Conservation (phyloP, 768 basidiomycete genomes). For the Tubosaeta brunneosetosa region DNA sequence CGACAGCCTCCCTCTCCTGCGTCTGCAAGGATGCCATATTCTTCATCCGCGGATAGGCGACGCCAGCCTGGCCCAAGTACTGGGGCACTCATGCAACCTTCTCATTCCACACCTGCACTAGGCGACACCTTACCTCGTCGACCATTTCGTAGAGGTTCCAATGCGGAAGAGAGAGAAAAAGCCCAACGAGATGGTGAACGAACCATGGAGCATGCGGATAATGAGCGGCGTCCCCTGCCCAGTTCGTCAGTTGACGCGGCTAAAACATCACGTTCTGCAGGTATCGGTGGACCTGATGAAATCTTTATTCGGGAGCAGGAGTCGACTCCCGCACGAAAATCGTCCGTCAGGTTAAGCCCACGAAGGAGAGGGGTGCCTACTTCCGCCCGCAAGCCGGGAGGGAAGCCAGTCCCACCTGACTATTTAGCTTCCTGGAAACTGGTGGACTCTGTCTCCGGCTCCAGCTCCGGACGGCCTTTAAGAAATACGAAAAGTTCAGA, state of each 20-base stretch:
- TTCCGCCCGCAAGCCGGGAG: conserved; percentile 17
- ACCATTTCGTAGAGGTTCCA: conserved; percentile 25
- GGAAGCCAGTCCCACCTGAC: conserved; percentile 20
- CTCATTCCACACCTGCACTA: conserved; percentile 26
- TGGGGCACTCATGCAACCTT: conserved; percentile 22
- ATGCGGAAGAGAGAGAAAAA: conserved; percentile 24
- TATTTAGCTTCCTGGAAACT: conserved; percentile 26
- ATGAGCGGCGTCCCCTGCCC: conserved; percentile 16
- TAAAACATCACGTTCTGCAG: conserved; percentile 12
- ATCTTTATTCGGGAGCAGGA: conserved; percentile 18
- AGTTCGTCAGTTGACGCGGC: conserved; percentile 15
- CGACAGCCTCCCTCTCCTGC: conserved; percentile 37
- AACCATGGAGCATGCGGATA: conserved; percentile 13
- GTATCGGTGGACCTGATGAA: conserved; percentile 20
- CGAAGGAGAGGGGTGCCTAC: conserved; percentile 14
- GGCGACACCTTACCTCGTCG: conserved; percentile 32
- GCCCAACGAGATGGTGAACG: conserved; percentile 22
- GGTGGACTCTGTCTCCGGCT: conserved; percentile 28
- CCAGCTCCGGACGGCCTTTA: conserved; percentile 31
- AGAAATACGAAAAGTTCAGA: conserved; percentile 30
- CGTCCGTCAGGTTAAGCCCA: conserved; percentile 17
- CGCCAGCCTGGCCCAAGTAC: conserved; percentile 20
- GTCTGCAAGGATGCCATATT: conserved; percentile 24
- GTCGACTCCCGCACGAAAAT: conserved; percentile 5
- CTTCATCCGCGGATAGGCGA: conserved; percentile 24